Evolutionary conservation across 2,329 filamentous ascomycete genomes (phyloP), one percentile per base, ranked within the genome.

Genomic region (Periconia sp.): DNA sequence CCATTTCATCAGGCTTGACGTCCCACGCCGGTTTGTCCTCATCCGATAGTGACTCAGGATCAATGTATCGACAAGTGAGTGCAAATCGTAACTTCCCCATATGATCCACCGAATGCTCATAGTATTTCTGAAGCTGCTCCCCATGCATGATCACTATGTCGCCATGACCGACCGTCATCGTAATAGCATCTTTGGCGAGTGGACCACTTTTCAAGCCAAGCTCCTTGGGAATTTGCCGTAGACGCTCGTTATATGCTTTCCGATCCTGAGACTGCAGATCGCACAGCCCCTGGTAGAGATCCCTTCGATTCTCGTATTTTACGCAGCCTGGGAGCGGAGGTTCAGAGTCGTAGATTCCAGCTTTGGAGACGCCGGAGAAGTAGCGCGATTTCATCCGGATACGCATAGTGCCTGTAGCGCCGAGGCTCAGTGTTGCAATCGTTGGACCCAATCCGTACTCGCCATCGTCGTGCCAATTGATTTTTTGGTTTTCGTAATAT

Each of bases 91-190:
- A 70, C 47, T 74, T 77, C 0, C 82, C 82, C 10, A 69, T 55
- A 5, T 82, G 79, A 0, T 75, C 77, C 0, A 86, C 83, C 18
- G 74, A 72, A 61, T 86, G 84, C 78, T 87, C 84, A 50, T 85
- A 85, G 18, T 79, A 75, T 58, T 78, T 75, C 60, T 89, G 87
- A 13, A 89, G 82, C 0, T 74, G 71, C 0, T 72, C 73, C 0
- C 85, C 85, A 58, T 85, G 80, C 85, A 88, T 88, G 17, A 88
- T 73, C 2, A 85, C 78, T 11, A 88, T 80, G 63, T 89, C 86
- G 0, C 86, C 86, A 64, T 89, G 86, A 8, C 78, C 75, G 3
- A 89, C 71, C 1, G 74, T 71, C 63, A 85, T 66, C 1, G 69
- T 74, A 14, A 84, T 70, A 57, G 70, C 68, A 3, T 70, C 68